Conservation (phyloP, 2,329 filamentous ascomycete genomes). For the Beauveria medogensis region DNA sequence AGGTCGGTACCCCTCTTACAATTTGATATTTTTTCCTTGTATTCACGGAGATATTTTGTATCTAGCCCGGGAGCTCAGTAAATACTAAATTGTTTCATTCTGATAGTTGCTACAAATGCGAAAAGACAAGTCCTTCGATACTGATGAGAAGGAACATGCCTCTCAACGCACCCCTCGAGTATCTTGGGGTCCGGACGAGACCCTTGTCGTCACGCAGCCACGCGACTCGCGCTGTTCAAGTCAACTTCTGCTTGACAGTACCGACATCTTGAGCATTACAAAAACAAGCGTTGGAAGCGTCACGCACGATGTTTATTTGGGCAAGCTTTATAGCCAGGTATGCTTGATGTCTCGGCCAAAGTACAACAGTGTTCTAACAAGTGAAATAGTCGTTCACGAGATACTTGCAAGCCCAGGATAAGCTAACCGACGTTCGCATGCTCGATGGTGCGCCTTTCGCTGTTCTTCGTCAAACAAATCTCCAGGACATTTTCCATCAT, state of each 20-base stretch:
- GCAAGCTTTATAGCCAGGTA: conserved; percentile 52
- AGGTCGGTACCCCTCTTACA: conserved; percentile 67
- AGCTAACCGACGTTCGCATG: conserved; percentile 44
- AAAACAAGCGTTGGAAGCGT: conserved; percentile 50
- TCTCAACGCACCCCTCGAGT: conserved; percentile 72
- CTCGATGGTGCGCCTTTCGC: conserved; percentile 54
- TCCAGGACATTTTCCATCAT: conserved; percentile 33
- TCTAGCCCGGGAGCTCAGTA: conserved; percentile 24
- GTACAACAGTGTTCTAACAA: conserved; percentile 11
- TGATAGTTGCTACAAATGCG: conserved; percentile 81
- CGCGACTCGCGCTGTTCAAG: conserved; percentile 31
- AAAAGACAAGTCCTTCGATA: conserved; percentile 59
- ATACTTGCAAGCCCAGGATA: conserved; percentile 47
- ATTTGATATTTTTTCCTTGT: conserved; percentile 22
- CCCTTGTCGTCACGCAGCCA: conserved; percentile 51
- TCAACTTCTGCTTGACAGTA: conserved; percentile 19
- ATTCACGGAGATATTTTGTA: conserved; percentile 20
- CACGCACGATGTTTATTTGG: conserved; percentile 56
- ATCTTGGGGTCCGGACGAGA: conserved; percentile 68
- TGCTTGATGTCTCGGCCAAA: conserved; percentile 9
- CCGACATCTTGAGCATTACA: conserved; percentile 26
- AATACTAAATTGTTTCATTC: conserved; percentile 38
- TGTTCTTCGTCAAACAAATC: conserved; percentile 29
- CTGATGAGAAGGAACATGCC: conserved; percentile 54
- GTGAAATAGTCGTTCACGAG: conserved; percentile 44